phyloP scores from a whole-genome alignment of 495 filamentous ascomycete genomes.

The Hyaloscypha finlandica region DNA sequence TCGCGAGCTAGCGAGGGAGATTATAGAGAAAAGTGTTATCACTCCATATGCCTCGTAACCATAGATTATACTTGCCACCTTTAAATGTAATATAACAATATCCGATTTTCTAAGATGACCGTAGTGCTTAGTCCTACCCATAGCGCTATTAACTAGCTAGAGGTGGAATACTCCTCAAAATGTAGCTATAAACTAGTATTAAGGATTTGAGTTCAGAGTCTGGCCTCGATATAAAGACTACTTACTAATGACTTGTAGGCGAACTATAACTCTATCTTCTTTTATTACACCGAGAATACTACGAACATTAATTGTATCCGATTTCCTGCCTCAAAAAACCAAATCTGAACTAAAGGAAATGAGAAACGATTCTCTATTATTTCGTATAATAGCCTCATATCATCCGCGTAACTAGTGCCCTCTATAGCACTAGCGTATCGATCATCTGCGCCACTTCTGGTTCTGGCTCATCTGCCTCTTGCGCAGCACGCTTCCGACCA shows the following conservation, averaged over 20 bases:
- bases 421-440: slow-evolving; percentile 23
- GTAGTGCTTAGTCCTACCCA: not conserved
- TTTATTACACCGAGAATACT: slow-evolving; percentile 26
- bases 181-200: slow-evolving; percentile 21
- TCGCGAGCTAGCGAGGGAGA: no score
- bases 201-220: slow-evolving; percentile 1
- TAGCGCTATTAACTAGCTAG: slow-evolving; percentile 14
- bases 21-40: no score
- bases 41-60: no score
- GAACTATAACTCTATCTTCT: slow-evolving; percentile 25
- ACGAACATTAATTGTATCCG: slow-evolving; percentile 20
- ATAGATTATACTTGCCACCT: no score
- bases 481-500: no score
- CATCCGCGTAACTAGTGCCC: slow-evolving; percentile 28
- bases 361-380: slow-evolving; percentile 24
- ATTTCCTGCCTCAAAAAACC: slow-evolving; percentile 23
- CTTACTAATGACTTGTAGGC: slow-evolving; percentile 29
- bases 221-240: slow-evolving; percentile 29
- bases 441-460: slow-evolving; percentile 18
- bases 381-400: slow-evolving; percentile 21
- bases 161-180: slow-evolving; percentile 19
- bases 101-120: no score
- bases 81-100: no score
- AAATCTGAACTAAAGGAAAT: not conserved
- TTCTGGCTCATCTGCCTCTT: no score